These are phyloP conservation scores for Sporisorium iseilematis-ciliati DNA, from an alignment of 1,284 basidiomycete genomes.

Conservation along the genomic window DNA sequence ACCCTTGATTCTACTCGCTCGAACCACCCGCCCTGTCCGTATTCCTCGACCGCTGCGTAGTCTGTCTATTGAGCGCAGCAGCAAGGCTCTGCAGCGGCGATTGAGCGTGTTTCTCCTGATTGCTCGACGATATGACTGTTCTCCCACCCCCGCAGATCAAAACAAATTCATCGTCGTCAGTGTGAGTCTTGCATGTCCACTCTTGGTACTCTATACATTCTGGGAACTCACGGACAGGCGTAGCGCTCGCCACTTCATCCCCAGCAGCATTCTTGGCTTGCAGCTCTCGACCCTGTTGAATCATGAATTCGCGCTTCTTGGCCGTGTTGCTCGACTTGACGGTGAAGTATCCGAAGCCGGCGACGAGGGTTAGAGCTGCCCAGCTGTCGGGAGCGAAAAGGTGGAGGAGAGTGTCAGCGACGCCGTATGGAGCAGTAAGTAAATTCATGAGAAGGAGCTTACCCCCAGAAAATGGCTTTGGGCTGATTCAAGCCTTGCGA, in stretches of 20 bases:
- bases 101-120: conserved; percentile 38
- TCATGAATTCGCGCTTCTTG: conserved; percentile 54
- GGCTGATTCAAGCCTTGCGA: conserved; percentile 42
- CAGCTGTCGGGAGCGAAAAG: conserved; percentile 18
- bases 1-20: neutral
- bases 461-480: conserved; percentile 50
- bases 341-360: conserved; percentile 49
- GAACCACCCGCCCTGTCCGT: neutral
- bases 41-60: conserved; percentile 38
- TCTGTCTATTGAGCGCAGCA: conserved; percentile 44
- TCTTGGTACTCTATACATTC: no score
- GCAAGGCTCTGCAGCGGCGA: conserved; percentile 46
- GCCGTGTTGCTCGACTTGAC: conserved; percentile 53
- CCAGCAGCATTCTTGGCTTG: conserved; percentile 7
- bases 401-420: neutral
- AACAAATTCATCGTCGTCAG: neutral
- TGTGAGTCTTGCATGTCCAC: neutral
- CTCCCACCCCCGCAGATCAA: neutral
- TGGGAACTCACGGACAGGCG: conserved; percentile 36
- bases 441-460: neutral
- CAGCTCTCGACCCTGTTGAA: conserved; percentile 40
- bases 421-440: neutral
- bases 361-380: conserved; percentile 39
- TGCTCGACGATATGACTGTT: conserved; percentile 41
- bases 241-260: conserved; percentile 4